Conservation (phyloP, 169 alveolate species). For the Babesia caballi region DNA sequence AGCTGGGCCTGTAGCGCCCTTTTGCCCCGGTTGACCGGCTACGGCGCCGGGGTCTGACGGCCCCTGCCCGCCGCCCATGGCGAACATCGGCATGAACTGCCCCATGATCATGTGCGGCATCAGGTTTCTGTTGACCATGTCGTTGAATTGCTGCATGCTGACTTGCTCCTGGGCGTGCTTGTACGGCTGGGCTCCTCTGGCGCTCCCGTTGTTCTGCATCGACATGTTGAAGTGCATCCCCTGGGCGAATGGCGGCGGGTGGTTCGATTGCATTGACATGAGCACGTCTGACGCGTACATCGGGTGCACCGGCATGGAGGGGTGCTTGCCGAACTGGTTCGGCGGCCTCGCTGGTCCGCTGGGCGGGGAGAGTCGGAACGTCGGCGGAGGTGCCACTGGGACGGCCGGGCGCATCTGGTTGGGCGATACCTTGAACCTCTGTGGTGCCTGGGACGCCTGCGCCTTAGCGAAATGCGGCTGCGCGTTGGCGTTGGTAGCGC, state of each 20-base stretch:
- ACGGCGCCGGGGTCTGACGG: neutral
- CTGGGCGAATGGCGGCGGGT: neutral
- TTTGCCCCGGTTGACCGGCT: too few species aligned
- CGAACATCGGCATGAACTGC: slow-evolving; percentile 14
- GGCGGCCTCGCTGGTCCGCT: neutral
- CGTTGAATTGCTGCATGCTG: neutral
- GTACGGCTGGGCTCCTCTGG: neutral
- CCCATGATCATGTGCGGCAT: slow-evolving; percentile 13
- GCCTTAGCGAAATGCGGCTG: neutral
- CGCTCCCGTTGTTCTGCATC: neutral
- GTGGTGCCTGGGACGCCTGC: neutral
- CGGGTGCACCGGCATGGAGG: neutral
- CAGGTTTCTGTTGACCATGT: neutral
- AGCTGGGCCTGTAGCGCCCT: neutral
- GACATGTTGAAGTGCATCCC: neutral
- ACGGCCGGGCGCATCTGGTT: neutral
- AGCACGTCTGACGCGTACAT: neutral
- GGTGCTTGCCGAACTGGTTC: neutral
- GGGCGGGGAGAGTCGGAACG: neutral
- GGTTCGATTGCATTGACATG: neutral
- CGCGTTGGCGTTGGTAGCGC: neutral
- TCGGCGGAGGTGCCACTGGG: neutral
- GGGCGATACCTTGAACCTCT: neutral
- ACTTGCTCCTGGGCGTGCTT: neutral
- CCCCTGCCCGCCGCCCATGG: neutral